Conservation (phyloP, 2,329 filamentous ascomycete genomes). For the Colletotrichum horii region DNA sequence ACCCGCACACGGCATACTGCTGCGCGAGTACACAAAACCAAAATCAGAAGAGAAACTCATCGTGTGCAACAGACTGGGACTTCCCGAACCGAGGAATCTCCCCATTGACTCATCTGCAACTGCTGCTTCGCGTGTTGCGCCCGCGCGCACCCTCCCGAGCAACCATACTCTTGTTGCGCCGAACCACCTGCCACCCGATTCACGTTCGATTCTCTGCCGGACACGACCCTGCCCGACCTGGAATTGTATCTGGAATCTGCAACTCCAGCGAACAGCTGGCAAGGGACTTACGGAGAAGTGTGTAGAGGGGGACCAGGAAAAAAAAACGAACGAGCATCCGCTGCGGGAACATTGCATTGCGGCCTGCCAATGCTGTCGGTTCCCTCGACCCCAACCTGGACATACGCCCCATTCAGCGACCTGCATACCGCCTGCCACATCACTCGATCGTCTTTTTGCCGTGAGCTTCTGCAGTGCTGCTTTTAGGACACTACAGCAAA, state of each 20-base stretch:
- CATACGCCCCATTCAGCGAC: conserved; percentile 46
- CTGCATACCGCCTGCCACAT: conserved; percentile 53
- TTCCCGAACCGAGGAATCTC: not conserved
- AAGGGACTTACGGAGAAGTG: not conserved
- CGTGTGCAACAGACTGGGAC: not conserved
- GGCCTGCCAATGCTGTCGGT: conserved; percentile 24
- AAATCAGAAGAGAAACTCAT: not conserved
- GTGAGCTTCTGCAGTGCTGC: conserved; percentile 45
- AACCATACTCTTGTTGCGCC: conserved; percentile 7
- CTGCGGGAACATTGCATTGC: conserved; percentile 12
- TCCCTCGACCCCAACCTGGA: conserved; percentile 31
- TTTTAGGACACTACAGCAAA: conserved; percentile 35
- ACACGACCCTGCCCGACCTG: conserved; percentile 1
- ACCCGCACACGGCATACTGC: not conserved
- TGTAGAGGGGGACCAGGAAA: not conserved
- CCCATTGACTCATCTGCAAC: conserved; percentile 18
- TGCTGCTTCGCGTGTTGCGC: conserved; percentile 16
- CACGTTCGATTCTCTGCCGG: conserved; percentile 9
- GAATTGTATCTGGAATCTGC: not conserved
- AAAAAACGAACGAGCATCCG: conserved; percentile 12
- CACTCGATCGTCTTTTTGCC: conserved; percentile 41
- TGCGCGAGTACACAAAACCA: not conserved
- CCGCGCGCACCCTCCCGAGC: not conserved
- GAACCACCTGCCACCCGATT: conserved; percentile 10
- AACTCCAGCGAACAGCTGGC: not conserved